phyloP scores from a whole-genome alignment of 2,329 filamentous ascomycete genomes.

The Neonectria hederae region DNA sequence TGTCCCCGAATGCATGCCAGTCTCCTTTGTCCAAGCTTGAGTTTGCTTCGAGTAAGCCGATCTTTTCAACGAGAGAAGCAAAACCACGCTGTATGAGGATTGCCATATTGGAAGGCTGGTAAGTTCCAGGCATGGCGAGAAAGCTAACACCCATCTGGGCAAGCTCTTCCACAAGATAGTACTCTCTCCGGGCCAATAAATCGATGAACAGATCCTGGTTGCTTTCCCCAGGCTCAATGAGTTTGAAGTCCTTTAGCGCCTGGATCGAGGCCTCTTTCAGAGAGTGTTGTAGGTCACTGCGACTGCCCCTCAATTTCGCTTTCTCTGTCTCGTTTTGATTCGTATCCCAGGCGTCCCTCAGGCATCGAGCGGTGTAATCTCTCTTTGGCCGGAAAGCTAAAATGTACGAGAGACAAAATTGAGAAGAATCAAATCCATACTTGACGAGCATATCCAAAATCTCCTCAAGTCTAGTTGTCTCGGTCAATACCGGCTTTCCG shows the following conservation, averaged over 20 bases:
- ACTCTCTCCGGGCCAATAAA: conserved; percentile 31
- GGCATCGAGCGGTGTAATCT: conserved; percentile 23
- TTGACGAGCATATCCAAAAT: conserved; percentile 37
- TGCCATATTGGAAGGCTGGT: not conserved
- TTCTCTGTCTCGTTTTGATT: not conserved
- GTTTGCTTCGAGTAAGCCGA: conserved; percentile 25
- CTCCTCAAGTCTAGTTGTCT: conserved; percentile 31
- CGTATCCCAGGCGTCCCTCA: not conserved
- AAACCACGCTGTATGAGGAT: conserved; percentile 33
- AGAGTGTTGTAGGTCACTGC: not conserved
- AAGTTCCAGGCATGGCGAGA: not conserved
- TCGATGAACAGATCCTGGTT: not conserved
- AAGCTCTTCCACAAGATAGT: conserved; percentile 35
- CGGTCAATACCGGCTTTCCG: not conserved
- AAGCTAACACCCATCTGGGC: conserved; percentile 23
- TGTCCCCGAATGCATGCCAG: conserved; percentile 34
- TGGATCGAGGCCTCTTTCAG: not conserved
- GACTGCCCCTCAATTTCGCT: not conserved
- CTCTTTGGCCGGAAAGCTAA: not conserved
- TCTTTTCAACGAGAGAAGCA: conserved; percentile 29
- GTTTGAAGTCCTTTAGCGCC: not conserved
- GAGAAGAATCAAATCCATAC: conserved; percentile 24
- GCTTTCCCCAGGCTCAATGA: not conserved
- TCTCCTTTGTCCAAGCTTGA: conserved; percentile 18
- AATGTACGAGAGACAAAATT: not conserved